Percentiles rank a stretch among this genome's conserved stretches.
These are phyloP conservation scores for Castanea mollissima DNA, from an alignment of 306 rosid genomes.

Conservation along the genomic window DNA sequence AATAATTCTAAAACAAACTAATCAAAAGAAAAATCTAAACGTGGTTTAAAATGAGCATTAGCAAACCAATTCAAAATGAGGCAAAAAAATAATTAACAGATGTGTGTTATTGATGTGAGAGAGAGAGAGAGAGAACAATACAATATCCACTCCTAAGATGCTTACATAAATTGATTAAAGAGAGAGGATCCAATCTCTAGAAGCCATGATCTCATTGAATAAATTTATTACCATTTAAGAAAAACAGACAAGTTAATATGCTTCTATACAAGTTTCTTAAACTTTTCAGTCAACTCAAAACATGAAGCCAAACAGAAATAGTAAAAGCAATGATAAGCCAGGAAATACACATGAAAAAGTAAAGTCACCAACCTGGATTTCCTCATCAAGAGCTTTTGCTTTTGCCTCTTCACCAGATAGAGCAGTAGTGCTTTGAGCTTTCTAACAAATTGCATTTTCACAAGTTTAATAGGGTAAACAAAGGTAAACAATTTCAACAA, in stretches of 20 bases:
- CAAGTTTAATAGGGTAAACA: slow-evolving; percentile 21
- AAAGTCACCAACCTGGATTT: slow-evolving; percentile 61
- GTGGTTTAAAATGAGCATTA: slow-evolving; percentile 8
- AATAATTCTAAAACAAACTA: slow-evolving; percentile 5
- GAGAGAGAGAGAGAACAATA: not conserved
- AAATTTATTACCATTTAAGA: not conserved
- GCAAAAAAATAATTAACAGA: not conserved
- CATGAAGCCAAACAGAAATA: not conserved
- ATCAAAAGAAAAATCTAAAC: no score
- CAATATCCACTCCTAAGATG: not conserved
- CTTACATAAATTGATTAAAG: not conserved
- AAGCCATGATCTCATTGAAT: not conserved
- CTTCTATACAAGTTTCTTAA: not conserved
- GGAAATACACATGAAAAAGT: slow-evolving; percentile 12
- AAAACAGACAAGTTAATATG: not conserved
- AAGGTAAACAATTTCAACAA: slow-evolving; percentile 10
- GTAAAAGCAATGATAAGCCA: slow-evolving; percentile 1
- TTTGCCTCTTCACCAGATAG: slow-evolving; percentile 53
- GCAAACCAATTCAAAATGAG: slow-evolving; percentile 21
- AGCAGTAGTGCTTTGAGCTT: slow-evolving; percentile 40
- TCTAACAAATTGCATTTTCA: slow-evolving; percentile 43
- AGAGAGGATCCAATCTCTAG: not conserved
- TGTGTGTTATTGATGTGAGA: not conserved
- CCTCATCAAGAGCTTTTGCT: slow-evolving; percentile 47
- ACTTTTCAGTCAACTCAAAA: not conserved